Evolutionary conservation across 2,329 filamentous ascomycete species (phyloP), one percentile per base, ranked within the genome.

Genomic region (Zasmidium angulare): DNA sequence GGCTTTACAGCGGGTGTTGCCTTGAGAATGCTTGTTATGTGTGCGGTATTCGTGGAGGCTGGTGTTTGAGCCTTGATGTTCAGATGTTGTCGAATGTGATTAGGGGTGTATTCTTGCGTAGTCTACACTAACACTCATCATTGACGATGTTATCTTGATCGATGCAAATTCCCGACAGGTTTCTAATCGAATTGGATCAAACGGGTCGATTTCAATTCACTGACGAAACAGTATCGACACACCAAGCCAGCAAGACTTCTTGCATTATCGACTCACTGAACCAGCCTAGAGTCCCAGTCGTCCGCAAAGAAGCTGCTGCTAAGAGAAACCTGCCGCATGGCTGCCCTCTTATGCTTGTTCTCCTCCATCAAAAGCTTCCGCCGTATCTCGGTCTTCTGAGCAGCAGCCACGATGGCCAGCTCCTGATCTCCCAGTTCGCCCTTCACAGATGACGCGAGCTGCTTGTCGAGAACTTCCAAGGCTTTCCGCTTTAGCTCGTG

Each of bases 381-480:
- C 62, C 68, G 66, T 9, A 49, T 24, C 14, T 69, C 68, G 19
- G 66, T 63, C 46, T 68, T 69, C 70, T 79, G 77, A 26, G 68
- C 67, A 7, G 68, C 68, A 1, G 65, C 65, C 54, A 80, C 59
- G 26, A 69, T 60, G 2, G 73, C 70, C 20, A 80, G 54, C 22
- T 76, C 69, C 46, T 57, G 63, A 24, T 71, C 66, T 17, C 74
- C 60, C 12, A 79, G 66, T n/a, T 78, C 73, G 3, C 56, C 55
- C 59, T 69, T 72, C 1, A 74, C 75, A 22, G 71, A 70, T 2
- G 65, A 55, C 1, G 72, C 74, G 12, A 81, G 70, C 66, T 80
- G 75, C 26, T 71, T 65, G 56, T 79, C 76, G 1, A 81, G 66
- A 31, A 73, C 70, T 3, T 67, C 62, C 24, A 80, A 55, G 11